Evolutionary conservation across 176 grass and related monocot genomes (phyloP), one percentile per base, ranked within the genome.

Genomic region (Otatea glauca): DNA sequence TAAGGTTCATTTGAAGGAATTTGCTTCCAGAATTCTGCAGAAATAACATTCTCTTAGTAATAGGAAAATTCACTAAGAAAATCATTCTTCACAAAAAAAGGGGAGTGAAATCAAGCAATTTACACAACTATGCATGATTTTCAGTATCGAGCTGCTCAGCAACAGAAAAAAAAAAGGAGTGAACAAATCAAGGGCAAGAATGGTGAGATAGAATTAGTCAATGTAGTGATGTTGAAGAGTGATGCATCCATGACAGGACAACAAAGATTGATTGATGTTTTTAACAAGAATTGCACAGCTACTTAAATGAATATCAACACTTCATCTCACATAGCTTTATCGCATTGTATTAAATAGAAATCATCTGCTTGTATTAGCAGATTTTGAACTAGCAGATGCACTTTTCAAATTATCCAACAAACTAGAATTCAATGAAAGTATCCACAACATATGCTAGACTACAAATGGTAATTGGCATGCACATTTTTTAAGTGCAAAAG

Each of bases 11-110:
- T 99, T 62, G 86, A 37, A 87, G 96, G 96, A 91, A 99, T 70
- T 63, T 90, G 92, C 78, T 99, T 99, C 96, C 96, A 99, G 85
- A 99, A 99, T 84, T 96, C 96, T 99, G 88, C 79, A 86, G 72
- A 14, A 15, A 65, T 14, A 84, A 88, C 43, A 65, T 65, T 80
- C 62, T 73, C 72, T 92, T 72, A 89, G 62, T 67, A 51, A 78
- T 44, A 51, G 37, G 20, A 17, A 87, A 72, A 72, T 75, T 66
- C 17, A 62, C 43, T 42, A 86, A 72, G 77, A 3, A 74, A 68
- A 47, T 68, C 48, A 55, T 37, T 68, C 6, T 78, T 77, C 0
- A 0, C 2, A 49, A 68, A 25, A 62, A 45, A 88, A 9, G 6
- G 17, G 10, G 42, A 27, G 23, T 54, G 54, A 66, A 79, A 78